Base-by-base conservation (phyloP, 2,329 filamentous ascomycete genomes). In the Fusarium tupiense region DNA sequence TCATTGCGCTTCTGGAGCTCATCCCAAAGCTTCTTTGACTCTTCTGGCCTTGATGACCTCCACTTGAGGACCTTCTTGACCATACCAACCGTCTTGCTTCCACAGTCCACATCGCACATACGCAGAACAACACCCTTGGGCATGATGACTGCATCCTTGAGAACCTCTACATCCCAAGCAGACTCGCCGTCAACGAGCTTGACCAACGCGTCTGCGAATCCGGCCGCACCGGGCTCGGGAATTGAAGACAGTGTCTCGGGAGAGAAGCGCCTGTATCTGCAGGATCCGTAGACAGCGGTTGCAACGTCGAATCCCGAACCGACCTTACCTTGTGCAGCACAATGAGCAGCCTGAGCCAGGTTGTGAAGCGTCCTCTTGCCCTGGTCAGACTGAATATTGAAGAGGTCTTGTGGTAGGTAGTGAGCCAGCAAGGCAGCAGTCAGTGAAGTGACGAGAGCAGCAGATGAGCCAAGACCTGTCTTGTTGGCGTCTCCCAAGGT, bases 91-190 rank as follows among this genome's bases (percentile, higher is more conserved):
- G 96, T 98, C 85, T 97, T 90, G 56, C 92, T 96, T 38, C 96
- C 96, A 80, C 95, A 98, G 81, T 97, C 94, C 12, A 99, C 96
- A 80, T 99, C 96, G 80, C 95, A 98, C 92, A 99, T 96, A 69
- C 97, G 90, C 75, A 98, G 86, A 31, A 92, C 89, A 75, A 97
- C 85, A 2, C 94, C 94, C 2, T 82, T 78, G 0, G 96, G 95
- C 67, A 98, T 87, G 69, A 87, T 88, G 60, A 96, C 91, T 22
- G 87, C 89, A 10, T 91, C 90, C 77, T 94, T 92, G 38, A 85
- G 83, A 56, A 97, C 91, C 78, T 95, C 91, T 0, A 91, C 92
- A 78, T 98, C 95, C 96, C 96, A 99, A 31, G 84, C 83, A 8
- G 81, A 78, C 8, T 83, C 84, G 64, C 91, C 89, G 49, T 94